Evolutionary conservation across 2,329 filamentous ascomycete genomes (phyloP).

Genomic region (Dothideomycetidae sp.): DNA sequence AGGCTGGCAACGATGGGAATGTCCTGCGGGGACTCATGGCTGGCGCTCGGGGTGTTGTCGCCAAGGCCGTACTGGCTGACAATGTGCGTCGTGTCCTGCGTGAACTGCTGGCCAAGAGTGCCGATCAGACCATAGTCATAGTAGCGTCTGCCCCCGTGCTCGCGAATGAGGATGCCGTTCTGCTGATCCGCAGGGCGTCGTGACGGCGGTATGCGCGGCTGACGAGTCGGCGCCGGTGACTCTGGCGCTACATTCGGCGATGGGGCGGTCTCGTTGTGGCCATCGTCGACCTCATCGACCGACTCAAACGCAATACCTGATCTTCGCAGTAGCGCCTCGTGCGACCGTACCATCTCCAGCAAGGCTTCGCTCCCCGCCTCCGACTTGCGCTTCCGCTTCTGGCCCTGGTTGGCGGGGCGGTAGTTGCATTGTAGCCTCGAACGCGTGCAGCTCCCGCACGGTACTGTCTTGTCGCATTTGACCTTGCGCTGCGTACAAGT

Average conservation of each 20-base stretch:
- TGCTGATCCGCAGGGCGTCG: no score
- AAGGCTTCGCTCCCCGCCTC: constrained; percentile 24
- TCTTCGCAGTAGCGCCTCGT: constrained; percentile 24
- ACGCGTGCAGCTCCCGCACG: constrained; percentile 25
- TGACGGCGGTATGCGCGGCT: no score
- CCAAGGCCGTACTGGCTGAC: no score
- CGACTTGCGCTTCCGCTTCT: constrained; percentile 25
- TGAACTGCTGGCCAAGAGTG: no score
- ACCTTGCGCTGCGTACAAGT: constrained; percentile 27
- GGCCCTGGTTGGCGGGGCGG: constrained; percentile 25
- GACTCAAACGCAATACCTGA: no score
- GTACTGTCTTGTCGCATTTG: constrained; percentile 25
- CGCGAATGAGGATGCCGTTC: no score
- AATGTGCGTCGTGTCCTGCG: no score
- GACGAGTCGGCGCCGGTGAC: constrained; percentile 25
- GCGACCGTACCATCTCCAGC: constrained; percentile 27
- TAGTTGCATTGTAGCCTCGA: constrained; percentile 28
- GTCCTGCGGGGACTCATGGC: no score
- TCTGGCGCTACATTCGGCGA: neutral
- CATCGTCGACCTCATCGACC: constrained; percentile 5
- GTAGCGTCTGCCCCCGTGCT: no score
- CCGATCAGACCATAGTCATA: no score
- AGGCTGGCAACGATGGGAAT: no score
- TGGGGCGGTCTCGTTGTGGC: neutral
- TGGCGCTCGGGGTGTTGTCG: no score